phyloP scores from a whole-genome alignment of 2,329 filamentous ascomycete genomes.

The Neofusicoccum kwambonambiense region DNA sequence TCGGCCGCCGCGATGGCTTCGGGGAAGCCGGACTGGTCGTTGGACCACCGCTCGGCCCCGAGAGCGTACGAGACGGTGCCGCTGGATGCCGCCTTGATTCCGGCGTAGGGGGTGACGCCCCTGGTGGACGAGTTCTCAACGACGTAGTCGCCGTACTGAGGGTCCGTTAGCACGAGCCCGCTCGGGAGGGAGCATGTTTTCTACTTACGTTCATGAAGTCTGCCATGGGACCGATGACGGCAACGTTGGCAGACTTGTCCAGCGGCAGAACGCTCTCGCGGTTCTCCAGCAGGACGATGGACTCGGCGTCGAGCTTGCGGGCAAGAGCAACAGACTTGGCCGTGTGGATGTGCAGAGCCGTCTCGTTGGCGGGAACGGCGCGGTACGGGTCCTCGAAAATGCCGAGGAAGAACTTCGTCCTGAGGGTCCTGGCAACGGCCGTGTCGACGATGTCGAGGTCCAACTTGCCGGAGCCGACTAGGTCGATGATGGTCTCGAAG shows the following conservation, averaged over 20 bases:
- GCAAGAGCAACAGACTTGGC: slow-evolving; percentile 59
- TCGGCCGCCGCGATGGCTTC: slow-evolving; percentile 66
- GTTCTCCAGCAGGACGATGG: slow-evolving; percentile 73
- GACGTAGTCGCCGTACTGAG: slow-evolving; percentile 70
- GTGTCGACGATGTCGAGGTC: slow-evolving; percentile 60
- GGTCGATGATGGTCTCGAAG: slow-evolving; percentile 63
- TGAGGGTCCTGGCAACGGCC: slow-evolving; percentile 64
- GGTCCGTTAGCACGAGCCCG: neutral
- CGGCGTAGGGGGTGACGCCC: slow-evolving; percentile 68
- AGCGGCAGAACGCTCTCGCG: slow-evolving; percentile 63
- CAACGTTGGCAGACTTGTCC: slow-evolving; percentile 65
- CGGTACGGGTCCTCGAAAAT: slow-evolving; percentile 70
- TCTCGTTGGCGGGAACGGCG: slow-evolving; percentile 56
- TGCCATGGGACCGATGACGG: slow-evolving; percentile 74
- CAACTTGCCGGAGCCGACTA: slow-evolving; percentile 62
- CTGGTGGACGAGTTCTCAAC: slow-evolving; percentile 62
- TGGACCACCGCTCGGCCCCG: slow-evolving; percentile 72
- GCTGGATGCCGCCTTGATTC: slow-evolving; percentile 59
- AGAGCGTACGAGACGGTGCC: slow-evolving; percentile 65
- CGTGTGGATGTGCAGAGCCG: slow-evolving; percentile 61
- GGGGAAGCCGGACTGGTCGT: slow-evolving; percentile 64
- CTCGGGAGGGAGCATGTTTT: neutral
- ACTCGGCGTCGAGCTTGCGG: slow-evolving; percentile 65
- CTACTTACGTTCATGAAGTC: slow-evolving; percentile 65
- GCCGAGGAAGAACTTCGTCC: slow-evolving; percentile 67